Base-by-base conservation (phyloP, 441 rosid species). In the Gossypium aridum region DNA sequence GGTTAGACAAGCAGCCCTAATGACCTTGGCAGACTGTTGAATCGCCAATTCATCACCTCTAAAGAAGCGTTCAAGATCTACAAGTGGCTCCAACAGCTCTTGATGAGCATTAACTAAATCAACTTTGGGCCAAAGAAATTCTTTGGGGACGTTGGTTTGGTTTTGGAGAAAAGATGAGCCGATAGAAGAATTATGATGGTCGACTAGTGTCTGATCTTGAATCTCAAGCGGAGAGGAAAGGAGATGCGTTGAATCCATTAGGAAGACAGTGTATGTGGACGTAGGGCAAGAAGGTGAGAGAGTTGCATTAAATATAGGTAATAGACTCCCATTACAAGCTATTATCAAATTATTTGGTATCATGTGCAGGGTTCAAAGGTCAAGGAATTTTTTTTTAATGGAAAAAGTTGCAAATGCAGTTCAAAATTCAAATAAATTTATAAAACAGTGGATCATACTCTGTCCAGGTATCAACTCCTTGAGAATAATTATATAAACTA, bases 71-170 rank as follows among this genome's bases (percentile, higher is more conserved):
- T 80, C 77, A 34, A 91, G 75, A 85, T 91, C 97, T 64, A 90
- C 75, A 60, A 86, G 57, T 7, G 97, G 94, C 65, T 86, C 91
- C 23, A 84, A 78, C 9, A 91, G 90, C 70, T 86, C 90, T 3
- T 80, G 83, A 39, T 83, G 80, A 74, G 83, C 67, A 16, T n/a
- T 54, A n/a, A 71, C 74, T 7, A 87, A 75, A 80, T 91, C 93
- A 56, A 72, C 72, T 61, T 86, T 72, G 4, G 97, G 91, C 97
- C 97, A 90, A 3, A 81, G 34, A 78, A 90, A 90, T 73, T 86
- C 86, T 9, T 73, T 76, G 26, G 97, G 92, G 26, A 91, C 64
- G 75, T 34, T 76, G 1, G 81, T 14, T 62, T 84, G 83, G 14
- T 72, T 76, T 49, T 83, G 82, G 23, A 82, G 64, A 43, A 26